phyloP scores from a whole-genome alignment of 192 early-diverging fungal genomes.

The Coemansia sp. region DNA sequence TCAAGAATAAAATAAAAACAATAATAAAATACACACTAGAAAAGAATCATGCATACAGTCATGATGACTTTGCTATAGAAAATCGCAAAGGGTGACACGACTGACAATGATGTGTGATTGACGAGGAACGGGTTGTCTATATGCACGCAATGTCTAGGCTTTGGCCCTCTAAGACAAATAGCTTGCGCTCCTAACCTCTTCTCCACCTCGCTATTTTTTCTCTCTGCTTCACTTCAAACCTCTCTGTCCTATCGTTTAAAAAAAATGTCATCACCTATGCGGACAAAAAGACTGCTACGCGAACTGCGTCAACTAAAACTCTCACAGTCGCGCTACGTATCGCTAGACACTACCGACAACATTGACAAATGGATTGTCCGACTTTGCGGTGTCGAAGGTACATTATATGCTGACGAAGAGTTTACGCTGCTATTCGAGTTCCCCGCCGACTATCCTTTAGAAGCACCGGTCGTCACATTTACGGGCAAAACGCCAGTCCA shows the following conservation, averaged over 20 bases:
- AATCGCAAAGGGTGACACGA: background rate
- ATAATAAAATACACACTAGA: background rate
- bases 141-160: background rate
- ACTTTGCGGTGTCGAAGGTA: constrained; percentile 66
- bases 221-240: background rate
- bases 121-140: background rate
- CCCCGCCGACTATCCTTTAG: constrained; percentile 71
- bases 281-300: constrained; percentile 46
- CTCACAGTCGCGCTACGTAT: constrained; percentile 15
- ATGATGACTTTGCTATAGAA: background rate
- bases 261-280: constrained; percentile 23
- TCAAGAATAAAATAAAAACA: background rate
- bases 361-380: constrained; percentile 66
- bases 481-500: constrained; percentile 66
- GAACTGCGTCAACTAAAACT: constrained; percentile 47
- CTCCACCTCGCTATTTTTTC: background rate
- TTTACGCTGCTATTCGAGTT: constrained; percentile 70
- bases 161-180: background rate
- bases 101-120: background rate
- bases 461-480: constrained; percentile 75
- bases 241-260: background rate
- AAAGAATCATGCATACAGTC: background rate
- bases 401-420: constrained; percentile 63
- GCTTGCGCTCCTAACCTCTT: background rate
- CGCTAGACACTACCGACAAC: constrained; percentile 40